phyloP scores from a whole-genome alignment of 257 asterid genomes.

The Ligustrum vulgare region DNA sequence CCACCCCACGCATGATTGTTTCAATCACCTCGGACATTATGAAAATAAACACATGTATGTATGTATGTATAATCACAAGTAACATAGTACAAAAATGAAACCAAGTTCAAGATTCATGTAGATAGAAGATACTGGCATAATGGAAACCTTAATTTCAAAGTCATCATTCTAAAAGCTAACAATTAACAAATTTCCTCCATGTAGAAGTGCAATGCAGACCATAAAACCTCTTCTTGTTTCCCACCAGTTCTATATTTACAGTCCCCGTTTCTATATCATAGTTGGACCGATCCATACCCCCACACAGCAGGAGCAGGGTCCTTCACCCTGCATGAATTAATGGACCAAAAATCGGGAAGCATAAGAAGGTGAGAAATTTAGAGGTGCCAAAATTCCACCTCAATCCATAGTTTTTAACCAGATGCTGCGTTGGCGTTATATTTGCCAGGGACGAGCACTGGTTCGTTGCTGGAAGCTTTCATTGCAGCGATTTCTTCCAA shows the following conservation, averaged over 20 bases:
- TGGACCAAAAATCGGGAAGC: conserved; percentile 30
- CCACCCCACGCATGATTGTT: too few species aligned
- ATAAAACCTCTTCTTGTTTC: conserved; percentile 29
- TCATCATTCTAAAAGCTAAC: conserved; percentile 41
- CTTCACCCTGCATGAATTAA: conserved; percentile 33
- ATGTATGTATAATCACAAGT: conserved; percentile 26
- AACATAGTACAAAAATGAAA: conserved; percentile 30
- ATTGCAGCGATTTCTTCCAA: conserved; percentile 62
- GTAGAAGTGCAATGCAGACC: conserved; percentile 32
- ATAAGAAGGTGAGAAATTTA: conserved; percentile 29
- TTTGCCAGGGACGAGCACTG: conserved; percentile 41
- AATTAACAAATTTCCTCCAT: conserved; percentile 34
- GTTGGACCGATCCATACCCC: conserved; percentile 30
- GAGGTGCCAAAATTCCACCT: conserved; percentile 23
- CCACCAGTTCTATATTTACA: conserved; percentile 52
- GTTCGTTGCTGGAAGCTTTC: conserved; percentile 45
- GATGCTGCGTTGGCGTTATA: conserved; percentile 33
- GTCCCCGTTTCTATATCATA: conserved; percentile 34
- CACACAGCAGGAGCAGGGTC: conserved; percentile 24
- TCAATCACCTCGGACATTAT: conserved; percentile 17
- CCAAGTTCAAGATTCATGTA: conserved; percentile 31
- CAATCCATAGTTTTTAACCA: conserved; percentile 43
- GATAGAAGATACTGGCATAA: conserved; percentile 41
- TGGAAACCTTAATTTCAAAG: conserved; percentile 31
- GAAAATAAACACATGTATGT: conserved; percentile 20